Percentiles rank a stretch among this genome's conserved stretches.
phyloP scores from a whole-genome alignment of 176 grass and related monocot species.

The Zea luxurians region DNA sequence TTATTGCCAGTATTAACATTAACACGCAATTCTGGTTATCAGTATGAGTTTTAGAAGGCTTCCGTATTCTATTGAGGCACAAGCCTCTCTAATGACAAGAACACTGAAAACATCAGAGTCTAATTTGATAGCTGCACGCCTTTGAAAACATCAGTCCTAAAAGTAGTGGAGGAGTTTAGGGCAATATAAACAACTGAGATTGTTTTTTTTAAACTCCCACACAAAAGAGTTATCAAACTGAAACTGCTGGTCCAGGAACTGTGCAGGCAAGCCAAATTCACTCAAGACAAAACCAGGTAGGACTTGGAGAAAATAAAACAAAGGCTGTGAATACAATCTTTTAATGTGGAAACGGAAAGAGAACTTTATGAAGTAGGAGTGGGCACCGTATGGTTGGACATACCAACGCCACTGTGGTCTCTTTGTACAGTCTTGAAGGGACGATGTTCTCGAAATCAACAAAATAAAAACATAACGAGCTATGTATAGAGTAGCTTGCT shows the following conservation, averaged over 20 bases:
- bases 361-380: slow-evolving; percentile 23
- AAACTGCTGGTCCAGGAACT: not conserved
- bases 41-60: not conserved
- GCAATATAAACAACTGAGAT: not conserved
- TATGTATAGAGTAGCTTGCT: no score
- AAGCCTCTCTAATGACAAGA: not conserved
- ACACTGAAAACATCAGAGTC: not conserved
- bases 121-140: not conserved
- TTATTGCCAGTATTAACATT: not conserved
- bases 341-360: not conserved
- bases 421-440: slow-evolving; percentile 16
- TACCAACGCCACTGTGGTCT: slow-evolving; percentile 4
- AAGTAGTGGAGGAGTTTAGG: not conserved
- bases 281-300: not conserved
- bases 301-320: slow-evolving; percentile 13
- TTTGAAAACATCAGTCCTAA: not conserved
- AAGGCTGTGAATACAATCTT: not conserved
- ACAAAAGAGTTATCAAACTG: not conserved
- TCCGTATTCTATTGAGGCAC: not conserved
- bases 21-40: not conserved
- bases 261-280: not conserved
- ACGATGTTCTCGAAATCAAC: slow-evolving; percentile 19
- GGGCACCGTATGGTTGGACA: slow-evolving; percentile 17
- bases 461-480: slow-evolving; percentile 14
- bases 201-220: not conserved